A percentile compares a stretch with the other conserved stretches of the same genome.
Evolutionary conservation across 495 filamentous ascomycete species (phyloP).

Genomic region (Aspergillus panamensis): DNA sequence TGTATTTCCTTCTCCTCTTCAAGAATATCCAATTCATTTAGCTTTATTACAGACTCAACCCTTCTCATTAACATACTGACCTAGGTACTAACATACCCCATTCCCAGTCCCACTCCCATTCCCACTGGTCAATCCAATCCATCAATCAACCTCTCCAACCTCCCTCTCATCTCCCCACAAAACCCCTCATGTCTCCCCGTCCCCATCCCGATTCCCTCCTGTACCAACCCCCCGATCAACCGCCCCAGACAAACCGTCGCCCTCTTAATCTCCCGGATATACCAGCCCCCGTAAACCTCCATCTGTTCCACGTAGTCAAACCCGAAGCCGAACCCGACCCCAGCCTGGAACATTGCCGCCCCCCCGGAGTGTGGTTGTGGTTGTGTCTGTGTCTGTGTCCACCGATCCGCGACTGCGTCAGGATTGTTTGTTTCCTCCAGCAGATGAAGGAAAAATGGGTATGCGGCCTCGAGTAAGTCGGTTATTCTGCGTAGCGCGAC

Average conservation of each 20-base stretch:
- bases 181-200: slow-evolving; percentile 13
- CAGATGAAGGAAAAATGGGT: slow-evolving; percentile 7
- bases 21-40: too few species aligned
- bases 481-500: slow-evolving; percentile 19
- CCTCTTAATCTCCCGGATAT: slow-evolving; percentile 16
- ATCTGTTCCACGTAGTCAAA: slow-evolving; percentile 18
- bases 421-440: slow-evolving; percentile 12
- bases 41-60: too few species aligned
- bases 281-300: slow-evolving; percentile 10
- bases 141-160: slow-evolving; percentile 12
- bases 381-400: neutral
- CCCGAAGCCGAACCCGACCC: slow-evolving; percentile 15
- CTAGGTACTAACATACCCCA: too few species aligned
- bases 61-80: too few species aligned
- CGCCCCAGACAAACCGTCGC: slow-evolving; percentile 12
- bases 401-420: slow-evolving; percentile 7
- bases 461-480: slow-evolving; percentile 13
- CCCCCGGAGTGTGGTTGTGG: too few species aligned
- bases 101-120: neutral
- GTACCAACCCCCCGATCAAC: neutral
- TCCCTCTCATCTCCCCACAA: slow-evolving; percentile 17
- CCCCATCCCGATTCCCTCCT: slow-evolving; percentile 6
- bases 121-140: too few species aligned
- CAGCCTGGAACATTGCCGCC: too few species aligned
- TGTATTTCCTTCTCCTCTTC: too few species aligned